Evolutionary conservation across 345 rosid genomes (phyloP).

Genomic region (Corchorus capsularis): DNA sequence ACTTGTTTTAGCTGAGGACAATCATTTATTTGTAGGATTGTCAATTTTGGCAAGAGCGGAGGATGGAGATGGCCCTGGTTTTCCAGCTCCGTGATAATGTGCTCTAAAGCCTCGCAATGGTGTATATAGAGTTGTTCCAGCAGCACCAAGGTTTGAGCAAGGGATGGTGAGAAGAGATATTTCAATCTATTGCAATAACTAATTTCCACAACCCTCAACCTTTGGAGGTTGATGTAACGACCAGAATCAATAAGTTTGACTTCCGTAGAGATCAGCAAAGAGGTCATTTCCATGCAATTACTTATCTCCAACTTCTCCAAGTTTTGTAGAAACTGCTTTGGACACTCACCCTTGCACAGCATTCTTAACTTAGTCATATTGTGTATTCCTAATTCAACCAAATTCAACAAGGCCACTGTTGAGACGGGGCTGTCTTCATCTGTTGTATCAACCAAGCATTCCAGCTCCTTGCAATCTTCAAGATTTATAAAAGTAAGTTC

Average conservation of each 20-base stretch:
- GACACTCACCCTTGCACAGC: no score
- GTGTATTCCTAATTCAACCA: no score
- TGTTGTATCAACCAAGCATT: no score
- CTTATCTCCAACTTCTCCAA: not conserved
- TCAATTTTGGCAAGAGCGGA: not conserved
- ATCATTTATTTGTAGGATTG: no score
- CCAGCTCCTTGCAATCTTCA: not conserved
- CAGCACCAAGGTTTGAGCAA: not conserved
- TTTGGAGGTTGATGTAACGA: not conserved
- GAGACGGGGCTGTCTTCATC: not conserved
- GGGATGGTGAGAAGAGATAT: not conserved
- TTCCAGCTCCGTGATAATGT: not conserved
- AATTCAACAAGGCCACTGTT: not conserved
- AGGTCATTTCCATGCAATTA: no score
- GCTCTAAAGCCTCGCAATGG: not conserved
- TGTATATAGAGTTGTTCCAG: not conserved
- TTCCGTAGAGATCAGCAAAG: no score
- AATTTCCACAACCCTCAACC: not conserved
- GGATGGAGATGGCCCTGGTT: not conserved
- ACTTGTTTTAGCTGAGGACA: not conserved
- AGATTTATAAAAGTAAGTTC: not conserved
- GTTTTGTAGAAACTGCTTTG: not conserved
- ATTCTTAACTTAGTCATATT: no score
- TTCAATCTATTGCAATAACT: not conserved
- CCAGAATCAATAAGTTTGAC: no score